These are phyloP conservation scores for Maudiozyma saulgeensis DNA, from an alignment of 805 yeast species.

Conservation along the genomic window DNA sequence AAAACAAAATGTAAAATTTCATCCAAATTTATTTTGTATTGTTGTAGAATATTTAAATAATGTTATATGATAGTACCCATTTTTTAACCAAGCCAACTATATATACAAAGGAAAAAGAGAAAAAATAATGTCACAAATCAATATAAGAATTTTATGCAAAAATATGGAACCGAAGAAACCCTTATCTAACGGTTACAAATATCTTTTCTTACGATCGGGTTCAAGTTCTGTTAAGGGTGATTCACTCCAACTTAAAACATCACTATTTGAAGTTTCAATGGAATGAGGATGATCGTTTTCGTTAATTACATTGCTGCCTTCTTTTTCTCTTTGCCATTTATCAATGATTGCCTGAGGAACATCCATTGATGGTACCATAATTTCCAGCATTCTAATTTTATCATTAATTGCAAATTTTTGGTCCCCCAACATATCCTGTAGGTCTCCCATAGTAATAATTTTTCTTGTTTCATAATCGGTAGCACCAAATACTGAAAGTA, in stretches of 20 bases:
- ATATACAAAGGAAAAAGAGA: background rate
- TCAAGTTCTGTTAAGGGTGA: background rate
- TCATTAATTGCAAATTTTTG: constrained; percentile 33
- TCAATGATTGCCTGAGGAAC: constrained; percentile 36
- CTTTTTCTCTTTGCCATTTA: constrained; percentile 20
- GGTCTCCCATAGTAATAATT: constrained; percentile 41
- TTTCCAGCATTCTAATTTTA: constrained; percentile 46
- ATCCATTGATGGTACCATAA: constrained; percentile 49
- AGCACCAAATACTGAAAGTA: constrained; percentile 49
- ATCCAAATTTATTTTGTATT: background rate
- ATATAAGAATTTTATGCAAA: background rate
- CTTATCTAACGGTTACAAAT: background rate
- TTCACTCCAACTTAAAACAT: background rate
- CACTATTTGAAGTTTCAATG: background rate
- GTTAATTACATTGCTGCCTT: constrained; percentile 7
- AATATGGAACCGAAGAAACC: background rate
- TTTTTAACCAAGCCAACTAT: background rate
- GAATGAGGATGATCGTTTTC: background rate
- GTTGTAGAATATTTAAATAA: background rate
- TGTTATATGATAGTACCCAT: background rate
- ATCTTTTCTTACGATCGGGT: background rate
- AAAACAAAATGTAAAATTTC: background rate
- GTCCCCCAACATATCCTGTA: constrained; percentile 34
- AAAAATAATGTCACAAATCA: background rate
- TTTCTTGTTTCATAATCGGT: constrained; percentile 35